Conservation (phyloP, 257 asterid genomes). For the Solanum ossicruentum region DNA sequence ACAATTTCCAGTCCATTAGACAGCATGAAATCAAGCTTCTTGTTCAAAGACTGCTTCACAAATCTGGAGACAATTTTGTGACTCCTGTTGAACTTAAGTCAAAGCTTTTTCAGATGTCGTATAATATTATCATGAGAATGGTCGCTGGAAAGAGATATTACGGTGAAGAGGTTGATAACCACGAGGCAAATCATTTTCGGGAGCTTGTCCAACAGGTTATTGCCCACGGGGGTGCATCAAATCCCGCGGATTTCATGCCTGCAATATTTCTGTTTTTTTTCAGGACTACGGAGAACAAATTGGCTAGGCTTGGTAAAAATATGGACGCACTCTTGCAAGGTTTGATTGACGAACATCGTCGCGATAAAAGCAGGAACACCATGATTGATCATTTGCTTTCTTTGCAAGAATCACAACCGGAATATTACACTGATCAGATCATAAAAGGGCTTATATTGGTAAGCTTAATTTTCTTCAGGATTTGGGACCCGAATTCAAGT, state of each 20-base stretch:
- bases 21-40: constrained; percentile 20
- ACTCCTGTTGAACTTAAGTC: constrained; percentile 20
- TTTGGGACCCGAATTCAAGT: background rate
- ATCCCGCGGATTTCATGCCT: constrained; percentile 28
- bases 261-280: background rate
- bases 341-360: constrained; percentile 31
- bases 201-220: constrained; percentile 17
- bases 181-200: constrained; percentile 29
- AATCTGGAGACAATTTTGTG: background rate
- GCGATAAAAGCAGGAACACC: constrained; percentile 2
- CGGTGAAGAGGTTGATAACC: constrained; percentile 22
- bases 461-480: background rate
- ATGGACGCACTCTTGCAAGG: constrained; percentile 38
- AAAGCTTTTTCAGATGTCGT: constrained; percentile 15
- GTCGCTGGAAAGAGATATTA: constrained; percentile 42
- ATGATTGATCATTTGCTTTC: constrained; percentile 52
- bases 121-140: constrained; percentile 55
- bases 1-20: constrained; percentile 18
- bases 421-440: constrained; percentile 32
- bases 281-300: constrained; percentile 18
- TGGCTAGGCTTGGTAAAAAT: constrained; percentile 3
- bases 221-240: constrained; percentile 6
- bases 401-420: constrained; percentile 44
- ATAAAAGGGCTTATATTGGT: constrained; percentile 45
- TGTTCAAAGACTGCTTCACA: constrained; percentile 3